Conservation (phyloP, 75 land plant species). For the Cunninghamia lanceolata region DNA sequence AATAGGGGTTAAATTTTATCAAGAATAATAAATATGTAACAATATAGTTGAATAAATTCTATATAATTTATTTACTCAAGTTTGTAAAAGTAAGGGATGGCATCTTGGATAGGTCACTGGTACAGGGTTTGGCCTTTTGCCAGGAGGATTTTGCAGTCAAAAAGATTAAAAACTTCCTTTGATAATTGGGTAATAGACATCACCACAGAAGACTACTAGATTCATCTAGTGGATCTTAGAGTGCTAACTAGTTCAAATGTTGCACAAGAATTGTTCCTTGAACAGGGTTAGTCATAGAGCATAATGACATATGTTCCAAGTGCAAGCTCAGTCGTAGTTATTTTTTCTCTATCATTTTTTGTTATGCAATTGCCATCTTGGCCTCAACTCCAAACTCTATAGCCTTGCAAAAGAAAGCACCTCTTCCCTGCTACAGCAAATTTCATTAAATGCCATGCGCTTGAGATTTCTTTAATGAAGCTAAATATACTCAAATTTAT, state of each 20-base stretch:
- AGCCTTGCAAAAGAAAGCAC: no score
- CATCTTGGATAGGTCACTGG: constrained; percentile 48
- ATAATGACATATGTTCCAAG: constrained; percentile 32
- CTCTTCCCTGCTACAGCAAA: no score
- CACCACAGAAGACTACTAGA: constrained; percentile 28
- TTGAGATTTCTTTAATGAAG: no score
- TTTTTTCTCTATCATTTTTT: no score
- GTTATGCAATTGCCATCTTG: constrained; percentile 4
- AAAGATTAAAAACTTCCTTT: constrained; percentile 42
- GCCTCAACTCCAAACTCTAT: constrained; percentile 18
- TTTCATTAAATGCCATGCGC: no score
- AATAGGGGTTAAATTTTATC: neutral
- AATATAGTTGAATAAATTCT: no score
- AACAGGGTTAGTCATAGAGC: constrained; percentile 35
- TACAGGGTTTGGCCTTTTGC: constrained; percentile 33
- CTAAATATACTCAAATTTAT: no score
- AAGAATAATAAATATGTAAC: no score
- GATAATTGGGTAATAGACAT: constrained; percentile 47
- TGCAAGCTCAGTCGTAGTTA: constrained; percentile 33
- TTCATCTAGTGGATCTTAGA: constrained; percentile 15
- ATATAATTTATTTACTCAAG: no score
- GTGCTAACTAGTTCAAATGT: constrained; percentile 28
- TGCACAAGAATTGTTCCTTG: constrained; percentile 18
- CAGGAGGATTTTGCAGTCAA: constrained; percentile 36
- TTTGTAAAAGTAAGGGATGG: constrained; percentile 37